Conservation (phyloP, 2,329 filamentous ascomycete genomes). For the Drechslera avenae region DNA sequence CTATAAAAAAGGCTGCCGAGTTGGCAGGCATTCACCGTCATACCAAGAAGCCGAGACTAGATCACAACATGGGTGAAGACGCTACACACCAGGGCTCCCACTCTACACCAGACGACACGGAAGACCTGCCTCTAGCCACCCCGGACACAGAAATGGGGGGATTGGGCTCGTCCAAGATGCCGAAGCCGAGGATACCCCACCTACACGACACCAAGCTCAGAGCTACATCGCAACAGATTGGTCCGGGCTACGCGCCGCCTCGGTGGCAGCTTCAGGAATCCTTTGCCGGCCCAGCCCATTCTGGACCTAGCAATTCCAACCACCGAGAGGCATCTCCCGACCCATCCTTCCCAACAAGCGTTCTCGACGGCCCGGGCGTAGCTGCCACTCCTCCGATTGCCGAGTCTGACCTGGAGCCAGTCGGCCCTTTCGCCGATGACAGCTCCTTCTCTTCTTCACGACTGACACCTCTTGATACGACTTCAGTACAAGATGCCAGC, state of each 20-base stretch:
- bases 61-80: constrained; percentile 28
- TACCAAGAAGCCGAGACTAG: constrained; percentile 55
- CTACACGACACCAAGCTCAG: constrained; percentile 25
- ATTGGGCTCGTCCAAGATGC: constrained; percentile 28
- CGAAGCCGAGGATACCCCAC: constrained; percentile 23
- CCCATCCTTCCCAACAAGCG: constrained; percentile 31
- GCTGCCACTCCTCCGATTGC: constrained; percentile 78
- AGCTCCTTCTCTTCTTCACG: constrained; percentile 30
- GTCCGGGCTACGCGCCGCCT: constrained; percentile 18
- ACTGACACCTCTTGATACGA: constrained; percentile 66
- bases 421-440: constrained; percentile 51
- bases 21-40: constrained; percentile 56
- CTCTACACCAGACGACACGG: constrained; percentile 42
- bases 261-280: constrained; percentile 36
- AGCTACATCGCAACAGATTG: constrained; percentile 25
- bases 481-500: constrained; percentile 83
- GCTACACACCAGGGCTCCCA: constrained; percentile 22
- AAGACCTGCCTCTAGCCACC: constrained; percentile 43
- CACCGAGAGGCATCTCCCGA: constrained; percentile 24
- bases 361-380: constrained; percentile 53
- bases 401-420: constrained; percentile 70
- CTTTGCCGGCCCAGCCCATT: constrained; percentile 30
- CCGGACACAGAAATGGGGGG: constrained; percentile 45
- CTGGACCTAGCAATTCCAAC: constrained; percentile 17
- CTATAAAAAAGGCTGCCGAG: constrained; percentile 60